phyloP scores from a whole-genome alignment of 148 eudicot species.

The Tetragonia tetragonoides region DNA sequence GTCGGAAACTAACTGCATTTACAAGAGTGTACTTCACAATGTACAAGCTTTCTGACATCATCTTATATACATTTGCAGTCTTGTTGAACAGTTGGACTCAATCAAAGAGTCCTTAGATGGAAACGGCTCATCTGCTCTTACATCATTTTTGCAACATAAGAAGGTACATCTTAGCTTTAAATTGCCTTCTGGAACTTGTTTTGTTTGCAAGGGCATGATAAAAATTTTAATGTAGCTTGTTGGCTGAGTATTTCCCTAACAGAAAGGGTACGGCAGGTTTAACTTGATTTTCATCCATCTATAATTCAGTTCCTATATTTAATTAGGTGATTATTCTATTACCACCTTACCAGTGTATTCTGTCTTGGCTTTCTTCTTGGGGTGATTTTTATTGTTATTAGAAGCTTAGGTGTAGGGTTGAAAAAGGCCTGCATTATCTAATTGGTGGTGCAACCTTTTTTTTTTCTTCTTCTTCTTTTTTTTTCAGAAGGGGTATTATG shows the following conservation, averaged over 20 bases:
- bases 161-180: slow-evolving; percentile 42
- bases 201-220: not conserved
- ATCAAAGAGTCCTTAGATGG: slow-evolving; percentile 74
- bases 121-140: slow-evolving; percentile 45
- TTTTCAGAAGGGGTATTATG: too few relatives aligned
- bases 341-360: not conserved
- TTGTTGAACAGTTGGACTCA: slow-evolving; percentile 85
- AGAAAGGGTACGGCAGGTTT: not conserved
- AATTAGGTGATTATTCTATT: not conserved
- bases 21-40: slow-evolving; percentile 1
- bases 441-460: not conserved
- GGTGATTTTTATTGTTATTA: not conserved
- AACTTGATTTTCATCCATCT: not conserved
- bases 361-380: not conserved
- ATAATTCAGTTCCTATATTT: not conserved
- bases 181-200: slow-evolving; percentile 2
- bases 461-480: too few relatives aligned
- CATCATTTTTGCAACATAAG: slow-evolving; percentile 68
- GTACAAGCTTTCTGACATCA: slow-evolving; percentile 3
- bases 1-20: not conserved
- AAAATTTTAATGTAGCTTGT: not conserved
- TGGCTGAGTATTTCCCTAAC: not conserved
- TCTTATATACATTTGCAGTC: slow-evolving; percentile 45
- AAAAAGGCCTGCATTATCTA: not conserved
- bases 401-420: not conserved